Evolutionary conservation across 257 asterid species (phyloP).

Genomic region (Scutellaria baicalensis): DNA sequence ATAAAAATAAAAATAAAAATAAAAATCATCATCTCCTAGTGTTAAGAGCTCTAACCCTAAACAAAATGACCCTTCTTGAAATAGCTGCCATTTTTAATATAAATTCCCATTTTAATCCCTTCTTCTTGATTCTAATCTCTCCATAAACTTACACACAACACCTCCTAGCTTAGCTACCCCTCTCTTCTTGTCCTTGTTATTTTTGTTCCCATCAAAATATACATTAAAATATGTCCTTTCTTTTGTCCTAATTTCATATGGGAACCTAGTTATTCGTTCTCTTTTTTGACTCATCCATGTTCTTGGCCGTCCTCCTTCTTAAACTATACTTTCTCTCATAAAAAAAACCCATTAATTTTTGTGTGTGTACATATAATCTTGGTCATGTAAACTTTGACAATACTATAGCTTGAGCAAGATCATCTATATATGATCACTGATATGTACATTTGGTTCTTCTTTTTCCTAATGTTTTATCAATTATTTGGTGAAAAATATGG

Average conservation of each 20-base stretch:
- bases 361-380: neutral
- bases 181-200: slow-evolving; percentile 25
- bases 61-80: slow-evolving; percentile 38
- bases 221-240: slow-evolving; percentile 11
- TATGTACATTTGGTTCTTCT: no score
- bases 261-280: slow-evolving; percentile 31
- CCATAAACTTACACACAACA: slow-evolving; percentile 10
- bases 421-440: no score
- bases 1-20: slow-evolving; percentile 25
- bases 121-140: slow-evolving; percentile 26
- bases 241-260: slow-evolving; percentile 16
- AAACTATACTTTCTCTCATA: neutral
- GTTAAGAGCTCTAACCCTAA: slow-evolving; percentile 59
- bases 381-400: no score
- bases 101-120: neutral
- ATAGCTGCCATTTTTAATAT: slow-evolving; percentile 25
- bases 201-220: slow-evolving; percentile 8
- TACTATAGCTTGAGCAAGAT: no score
- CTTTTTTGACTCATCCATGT: slow-evolving; percentile 23
- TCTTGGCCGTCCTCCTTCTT: slow-evolving; percentile 24
- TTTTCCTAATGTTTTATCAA: no score
- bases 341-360: no score
- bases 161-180: slow-evolving; percentile 22
- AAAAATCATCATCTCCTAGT: slow-evolving; percentile 65
- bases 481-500: no score